Evolutionary conservation across 176 grass and related monocot genomes (phyloP), one percentile per base, ranked within the genome.

Genomic region (Triticum turgidum): DNA sequence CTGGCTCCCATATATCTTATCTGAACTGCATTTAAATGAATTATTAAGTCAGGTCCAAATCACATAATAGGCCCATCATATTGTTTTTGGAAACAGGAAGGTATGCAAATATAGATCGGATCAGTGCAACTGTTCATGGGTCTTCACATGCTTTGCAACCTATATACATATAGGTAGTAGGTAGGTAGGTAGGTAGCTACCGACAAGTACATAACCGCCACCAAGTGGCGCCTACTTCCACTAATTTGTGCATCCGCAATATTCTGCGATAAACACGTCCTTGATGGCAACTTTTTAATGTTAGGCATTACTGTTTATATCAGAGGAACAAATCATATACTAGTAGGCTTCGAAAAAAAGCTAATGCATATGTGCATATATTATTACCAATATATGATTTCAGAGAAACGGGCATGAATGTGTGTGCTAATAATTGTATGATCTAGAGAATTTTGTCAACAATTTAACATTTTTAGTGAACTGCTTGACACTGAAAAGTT

Each of bases 1-100:
- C 11, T 73, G 41, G 69, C 21, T 76, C 11, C 32, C 5, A 61
- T 81, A 25, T 80, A 24, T 12, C 24, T 35, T 59, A 41, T 68
- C 8, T 5, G 7, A 66, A 3, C 67, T 89, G 59, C 64, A 44
- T 77, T 81, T 59, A 59, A 59, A 58, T 21, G 0, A 58, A 56
- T 15, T 29, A 77, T 47, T 47, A 77, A 34, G 73, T 82, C 82
- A 83, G 83, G 88, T 72, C 73, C 39, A 86, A 41, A 25, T 72
- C 79, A 52, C 64, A 82, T 49, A 3, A 49, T 14, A 14, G 45
- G 12, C 45, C 45, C 45, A 18, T 54, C 15, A 54, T 54, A 54
- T 54, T 54, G 47, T 14, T 83, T 78, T 52, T 21, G 54, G 71
- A 76, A 82, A 82, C 77, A 54, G 30, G 88, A 86, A 82, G 84